A percentile compares a stretch with the other conserved stretches of the same genome.
Evolutionary conservation across 2,329 filamentous ascomycete species (phyloP).

Genomic region (Bertia moriformis): DNA sequence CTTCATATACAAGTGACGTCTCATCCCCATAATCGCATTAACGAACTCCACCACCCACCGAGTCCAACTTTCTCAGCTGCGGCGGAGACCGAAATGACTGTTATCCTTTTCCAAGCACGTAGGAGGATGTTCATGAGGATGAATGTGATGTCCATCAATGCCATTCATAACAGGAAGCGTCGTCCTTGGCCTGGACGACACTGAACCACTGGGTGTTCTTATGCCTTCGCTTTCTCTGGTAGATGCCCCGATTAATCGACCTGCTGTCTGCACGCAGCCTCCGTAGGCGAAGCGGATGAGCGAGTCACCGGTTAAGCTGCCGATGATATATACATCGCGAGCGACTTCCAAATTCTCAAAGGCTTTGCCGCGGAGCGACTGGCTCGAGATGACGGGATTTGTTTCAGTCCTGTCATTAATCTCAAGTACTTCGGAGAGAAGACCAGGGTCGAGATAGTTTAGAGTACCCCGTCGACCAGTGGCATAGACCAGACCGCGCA

Average conservation of each 20-base stretch:
- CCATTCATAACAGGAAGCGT: constrained; percentile 22
- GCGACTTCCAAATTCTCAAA: constrained; percentile 35
- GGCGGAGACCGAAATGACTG: no score
- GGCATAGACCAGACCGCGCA: constrained; percentile 35
- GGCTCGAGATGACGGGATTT: constrained; percentile 26
- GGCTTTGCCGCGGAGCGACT: constrained; percentile 35
- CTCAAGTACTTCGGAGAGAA: constrained; percentile 29
- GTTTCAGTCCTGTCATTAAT: constrained; percentile 5
- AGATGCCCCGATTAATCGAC: constrained; percentile 24
- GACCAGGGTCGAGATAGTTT: constrained; percentile 27
- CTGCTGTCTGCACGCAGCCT: constrained; percentile 38
- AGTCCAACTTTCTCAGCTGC: no score
- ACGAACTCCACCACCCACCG: no score
- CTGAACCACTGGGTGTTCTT: constrained; percentile 6
- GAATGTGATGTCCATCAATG: constrained; percentile 16
- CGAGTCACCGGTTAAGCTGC: constrained; percentile 44
- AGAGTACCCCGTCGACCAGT: constrained; percentile 39
- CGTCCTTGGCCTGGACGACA: constrained; percentile 9
- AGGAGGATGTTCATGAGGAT: not conserved
- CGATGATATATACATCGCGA: constrained; percentile 35
- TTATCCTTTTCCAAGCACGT: not conserved
- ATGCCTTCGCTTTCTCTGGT: no score
- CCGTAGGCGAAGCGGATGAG: constrained; percentile 44
- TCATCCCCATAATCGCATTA: no score
- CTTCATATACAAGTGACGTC: no score